phyloP scores from a whole-genome alignment of 495 filamentous ascomycete species.

The Sabuloglossum arenarium region DNA sequence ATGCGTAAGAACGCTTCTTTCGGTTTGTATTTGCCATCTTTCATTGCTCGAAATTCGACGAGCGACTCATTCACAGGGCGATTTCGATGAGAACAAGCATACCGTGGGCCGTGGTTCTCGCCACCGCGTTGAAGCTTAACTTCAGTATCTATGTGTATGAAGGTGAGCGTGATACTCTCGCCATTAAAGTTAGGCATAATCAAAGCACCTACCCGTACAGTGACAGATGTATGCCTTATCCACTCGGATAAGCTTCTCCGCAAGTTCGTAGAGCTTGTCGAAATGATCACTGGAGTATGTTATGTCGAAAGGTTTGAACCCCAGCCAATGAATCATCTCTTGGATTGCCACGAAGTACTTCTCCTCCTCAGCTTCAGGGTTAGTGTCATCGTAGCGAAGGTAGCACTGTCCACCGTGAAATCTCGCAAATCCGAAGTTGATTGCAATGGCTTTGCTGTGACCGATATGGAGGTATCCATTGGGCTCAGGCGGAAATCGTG shows the following conservation, averaged over 20 bases:
- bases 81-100: constrained; percentile 56
- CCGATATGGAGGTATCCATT: constrained; percentile 73
- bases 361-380: constrained; percentile 24
- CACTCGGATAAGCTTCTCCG: constrained; percentile 59
- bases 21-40: constrained; percentile 75
- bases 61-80: constrained; percentile 58
- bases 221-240: constrained; percentile 66
- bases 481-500: constrained; percentile 86
- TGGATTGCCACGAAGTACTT: constrained; percentile 20
- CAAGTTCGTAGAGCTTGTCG: constrained; percentile 64
- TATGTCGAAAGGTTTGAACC: constrained; percentile 31
- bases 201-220: constrained; percentile 25
- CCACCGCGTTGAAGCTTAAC: constrained; percentile 74
- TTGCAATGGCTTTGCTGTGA: constrained; percentile 86
- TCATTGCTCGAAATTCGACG: constrained; percentile 70
- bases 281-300: constrained; percentile 78
- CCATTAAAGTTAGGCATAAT: background rate
- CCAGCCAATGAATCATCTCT: constrained; percentile 24
- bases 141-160: constrained; percentile 30
- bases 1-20: constrained; percentile 76
- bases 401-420: constrained; percentile 58
- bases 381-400: constrained; percentile 25
- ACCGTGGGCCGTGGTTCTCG: constrained; percentile 44
- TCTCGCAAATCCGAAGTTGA: constrained; percentile 91
- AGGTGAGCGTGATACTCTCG: constrained; percentile 6